Base-by-base conservation (phyloP, 176 grass and related monocot genomes). In the Juncus effusus region DNA sequence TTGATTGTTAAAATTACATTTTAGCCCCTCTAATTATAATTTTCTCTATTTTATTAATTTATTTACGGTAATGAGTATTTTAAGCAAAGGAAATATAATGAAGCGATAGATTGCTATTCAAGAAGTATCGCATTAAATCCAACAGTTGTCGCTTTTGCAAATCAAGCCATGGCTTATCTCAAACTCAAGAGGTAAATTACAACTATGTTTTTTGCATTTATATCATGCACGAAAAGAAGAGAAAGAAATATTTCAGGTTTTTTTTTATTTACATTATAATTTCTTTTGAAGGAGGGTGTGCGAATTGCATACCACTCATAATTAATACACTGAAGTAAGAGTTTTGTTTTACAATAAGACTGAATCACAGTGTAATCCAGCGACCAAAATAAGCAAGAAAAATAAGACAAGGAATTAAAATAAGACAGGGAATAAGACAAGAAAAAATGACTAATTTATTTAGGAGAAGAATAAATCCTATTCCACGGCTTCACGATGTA, bases 11-110 rank as follows among this genome's bases (percentile, higher is more conserved):
- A 39, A 12, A 38, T 62, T 62, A 0, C 40, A 36, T 36, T 37
- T 60, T 62, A 28, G 19, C 28, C 36, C 59, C 40, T 38, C 4
- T 13, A 38, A 12, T 40, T 38, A 13, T 62, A 38, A 37, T 64
- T 64, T 64, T 15, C 63, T 51, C 59, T 80, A 62, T 50, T 72
- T 65, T n/a, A n/a, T 40, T 38, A 13, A 3, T n/a, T 15, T 13
- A 56, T 83, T 49, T 74, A 97, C 85, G 94, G 94, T 8, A 97
- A 92, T 47, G 83, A 97, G 41, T 97, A 84, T 76, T 97, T 97
- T 84, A 97, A 97, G 40, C 88, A 89, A 65, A 97, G 89, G 76
- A 92, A 78, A 70, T 97, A 82, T 60, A 35, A 62, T 6, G 72
- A 97, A 69, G 94, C 88, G 2, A 63, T 97, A 60, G 82, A 86